A percentile compares a stretch with the other conserved stretches of the same genome.
phyloP scores from a whole-genome alignment of 2,329 filamentous ascomycete species.

The Lachnellula occidentalis region DNA sequence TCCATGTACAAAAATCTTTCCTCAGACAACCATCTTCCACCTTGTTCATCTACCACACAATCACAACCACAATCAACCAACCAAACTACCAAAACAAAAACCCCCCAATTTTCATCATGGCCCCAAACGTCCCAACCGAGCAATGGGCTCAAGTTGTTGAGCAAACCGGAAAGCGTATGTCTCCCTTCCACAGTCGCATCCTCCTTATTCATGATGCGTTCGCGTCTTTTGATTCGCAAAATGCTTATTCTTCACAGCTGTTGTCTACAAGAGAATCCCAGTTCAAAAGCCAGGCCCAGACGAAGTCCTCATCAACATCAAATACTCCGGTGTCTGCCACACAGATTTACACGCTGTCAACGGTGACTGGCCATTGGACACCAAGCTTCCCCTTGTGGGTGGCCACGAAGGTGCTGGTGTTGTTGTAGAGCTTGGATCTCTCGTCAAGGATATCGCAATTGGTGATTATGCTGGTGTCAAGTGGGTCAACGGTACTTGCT shows the following conservation, averaged over 20 bases:
- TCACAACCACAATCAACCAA: neutral
- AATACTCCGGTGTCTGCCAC: conserved; percentile 87
- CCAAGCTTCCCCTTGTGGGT: conserved; percentile 80
- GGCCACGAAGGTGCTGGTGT: conserved; percentile 76
- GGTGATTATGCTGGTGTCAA: conserved; percentile 86
- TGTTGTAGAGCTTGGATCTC: conserved; percentile 71
- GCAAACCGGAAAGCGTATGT: conserved; percentile 66
- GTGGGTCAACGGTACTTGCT: conserved; percentile 87
- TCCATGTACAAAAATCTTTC: neutral
- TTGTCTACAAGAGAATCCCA: conserved; percentile 74
- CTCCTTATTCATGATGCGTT: neutral
- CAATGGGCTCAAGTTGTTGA: conserved; percentile 93
- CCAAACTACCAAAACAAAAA: neutral
- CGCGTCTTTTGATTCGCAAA: neutral
- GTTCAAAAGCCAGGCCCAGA: conserved; percentile 77
- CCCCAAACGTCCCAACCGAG: conserved; percentile 60
- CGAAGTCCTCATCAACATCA: conserved; percentile 88
- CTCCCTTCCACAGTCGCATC: conserved; percentile 3
- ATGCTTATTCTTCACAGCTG: conserved; percentile 37
- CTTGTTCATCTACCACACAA: neutral
- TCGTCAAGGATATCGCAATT: conserved; percentile 72
- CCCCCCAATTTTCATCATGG: conserved; percentile 18
- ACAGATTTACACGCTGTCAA: conserved; percentile 78
- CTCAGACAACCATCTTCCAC: neutral
- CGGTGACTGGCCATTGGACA: conserved; percentile 82